A percentile compares a stretch with the other conserved stretches of the same genome.
Evolutionary conservation across 768 basidiomycete species (phyloP).

Genomic region (Rhodotorula paludigena): DNA sequence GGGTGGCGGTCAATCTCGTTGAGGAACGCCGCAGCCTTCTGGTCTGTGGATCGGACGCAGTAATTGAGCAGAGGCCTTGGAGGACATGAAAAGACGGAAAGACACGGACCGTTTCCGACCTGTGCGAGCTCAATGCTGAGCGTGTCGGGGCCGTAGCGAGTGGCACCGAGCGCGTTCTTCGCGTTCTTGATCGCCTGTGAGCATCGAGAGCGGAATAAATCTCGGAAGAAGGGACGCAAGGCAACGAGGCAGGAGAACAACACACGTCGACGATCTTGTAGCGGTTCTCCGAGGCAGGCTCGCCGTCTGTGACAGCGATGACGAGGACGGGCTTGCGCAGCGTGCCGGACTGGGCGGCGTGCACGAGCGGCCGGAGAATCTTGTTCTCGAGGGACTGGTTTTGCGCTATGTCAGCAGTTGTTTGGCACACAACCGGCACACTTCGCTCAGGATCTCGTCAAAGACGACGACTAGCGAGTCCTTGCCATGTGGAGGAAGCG

Average conservation of each 20-base stretch:
- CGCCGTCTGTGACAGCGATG: conserved; percentile 45
- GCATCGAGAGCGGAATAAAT: not conserved
- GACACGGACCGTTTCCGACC: not conserved
- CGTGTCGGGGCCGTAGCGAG: conserved; percentile 45
- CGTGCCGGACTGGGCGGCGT: conserved; percentile 45
- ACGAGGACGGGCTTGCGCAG: conserved; percentile 51
- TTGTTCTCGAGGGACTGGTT: conserved; percentile 45
- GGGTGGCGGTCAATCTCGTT: conserved; percentile 48
- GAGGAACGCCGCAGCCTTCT: conserved; percentile 47
- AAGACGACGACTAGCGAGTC: no score
- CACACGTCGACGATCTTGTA: conserved; percentile 4
- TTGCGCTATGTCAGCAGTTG: no score
- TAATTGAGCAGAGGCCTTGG: not conserved
- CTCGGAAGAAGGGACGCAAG: not conserved
- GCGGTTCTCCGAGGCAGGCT: conserved; percentile 26
- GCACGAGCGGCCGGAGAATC: conserved; percentile 50
- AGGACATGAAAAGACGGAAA: not conserved
- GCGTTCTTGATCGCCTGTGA: conserved; percentile 23
- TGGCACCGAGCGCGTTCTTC: not conserved
- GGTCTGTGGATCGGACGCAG: no score
- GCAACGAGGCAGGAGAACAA: no score
- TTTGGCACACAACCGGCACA: no score
- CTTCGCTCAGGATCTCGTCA: no score
- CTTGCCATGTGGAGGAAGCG: no score
- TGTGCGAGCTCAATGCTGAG: conserved; percentile 40